Evolutionary conservation across 768 basidiomycete genomes (phyloP).

Genomic region (Symmetrospora coprosmae): DNA sequence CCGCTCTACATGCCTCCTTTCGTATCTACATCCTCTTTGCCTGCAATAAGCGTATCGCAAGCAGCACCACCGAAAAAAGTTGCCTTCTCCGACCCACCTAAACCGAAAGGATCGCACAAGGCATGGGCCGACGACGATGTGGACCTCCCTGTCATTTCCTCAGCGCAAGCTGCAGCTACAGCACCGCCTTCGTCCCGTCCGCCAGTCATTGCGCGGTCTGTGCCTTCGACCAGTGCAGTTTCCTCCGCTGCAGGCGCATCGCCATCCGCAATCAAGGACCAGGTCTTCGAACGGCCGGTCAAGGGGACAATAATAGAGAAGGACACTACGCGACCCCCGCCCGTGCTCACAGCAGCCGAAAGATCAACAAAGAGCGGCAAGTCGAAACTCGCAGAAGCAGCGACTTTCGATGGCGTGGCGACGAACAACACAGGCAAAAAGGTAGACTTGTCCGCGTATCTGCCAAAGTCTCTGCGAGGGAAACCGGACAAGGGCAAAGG

Average conservation of each 20-base stretch:
- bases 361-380: neutral
- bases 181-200: no score
- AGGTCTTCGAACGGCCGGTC: neutral
- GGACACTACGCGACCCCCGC: constrained; percentile 13
- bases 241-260: no score
- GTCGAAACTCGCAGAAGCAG: neutral
- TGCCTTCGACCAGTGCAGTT: no score
- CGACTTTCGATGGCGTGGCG: constrained; percentile 4
- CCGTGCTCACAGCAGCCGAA: constrained; percentile 14
- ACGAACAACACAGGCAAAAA: neutral
- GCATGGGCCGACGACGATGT: neutral
- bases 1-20: no score
- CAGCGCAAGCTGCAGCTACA: neutral
- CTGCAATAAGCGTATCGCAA: no score
- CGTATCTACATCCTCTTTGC: no score
- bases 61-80: no score
- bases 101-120: neutral
- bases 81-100: neutral
- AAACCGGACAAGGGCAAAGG: constrained; percentile 3
- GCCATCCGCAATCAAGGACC: no score
- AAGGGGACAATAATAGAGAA: constrained; percentile 4
- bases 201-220: no score
- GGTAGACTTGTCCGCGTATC: constrained; percentile 15
- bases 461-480: neutral
- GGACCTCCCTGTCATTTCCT: neutral